phyloP scores from a whole-genome alignment of 2,329 filamentous ascomycete species.

The Fusarium bactridioides region DNA sequence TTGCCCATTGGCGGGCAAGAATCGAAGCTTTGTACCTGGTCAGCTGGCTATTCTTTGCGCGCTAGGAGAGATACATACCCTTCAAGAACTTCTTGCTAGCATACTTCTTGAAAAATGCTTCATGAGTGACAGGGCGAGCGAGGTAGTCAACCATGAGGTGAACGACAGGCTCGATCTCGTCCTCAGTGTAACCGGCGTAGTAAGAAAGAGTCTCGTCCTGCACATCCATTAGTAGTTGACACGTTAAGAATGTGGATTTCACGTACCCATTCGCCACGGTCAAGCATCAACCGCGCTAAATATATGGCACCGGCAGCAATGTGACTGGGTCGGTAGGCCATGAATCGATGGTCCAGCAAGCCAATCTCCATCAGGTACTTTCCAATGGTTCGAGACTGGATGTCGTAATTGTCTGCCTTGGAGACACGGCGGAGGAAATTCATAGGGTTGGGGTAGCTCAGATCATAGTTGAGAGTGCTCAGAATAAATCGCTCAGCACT shows the following conservation, averaged over 20 bases:
- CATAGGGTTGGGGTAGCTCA: conserved; percentile 99
- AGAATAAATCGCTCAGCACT: conserved; percentile 97
- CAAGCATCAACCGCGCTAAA: conserved; percentile 86
- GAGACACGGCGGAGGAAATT: conserved; percentile 99
- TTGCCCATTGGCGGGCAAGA: conserved; percentile 90
- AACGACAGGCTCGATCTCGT: conserved; percentile 92
- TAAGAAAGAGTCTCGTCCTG: conserved; percentile 85
- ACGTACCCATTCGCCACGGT: conserved; percentile 89
- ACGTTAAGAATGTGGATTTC: neutral
- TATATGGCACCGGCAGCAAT: conserved; percentile 96
- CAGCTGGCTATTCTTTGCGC: conserved; percentile 6
- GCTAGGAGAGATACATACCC: conserved; percentile 67
- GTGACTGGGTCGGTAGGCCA: conserved; percentile 87
- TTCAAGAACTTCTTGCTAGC: conserved; percentile 99
- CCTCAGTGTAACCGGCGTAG: conserved; percentile 92
- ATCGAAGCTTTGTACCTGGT: conserved; percentile 74
- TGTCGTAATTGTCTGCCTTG: conserved; percentile 99
- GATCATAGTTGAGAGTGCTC: conserved; percentile 89
- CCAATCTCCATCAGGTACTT: conserved; percentile 99
- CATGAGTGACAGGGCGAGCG: conserved; percentile 86
- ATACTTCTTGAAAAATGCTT: conserved; percentile 99
- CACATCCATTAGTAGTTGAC: conserved; percentile 42
- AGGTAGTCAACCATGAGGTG: conserved; percentile 97
- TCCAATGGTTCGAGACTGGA: conserved; percentile 93
- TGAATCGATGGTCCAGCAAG: conserved; percentile 92